Evolutionary conservation across 2,329 filamentous ascomycete species (phyloP).

Genomic region (Curvularia sp.): DNA sequence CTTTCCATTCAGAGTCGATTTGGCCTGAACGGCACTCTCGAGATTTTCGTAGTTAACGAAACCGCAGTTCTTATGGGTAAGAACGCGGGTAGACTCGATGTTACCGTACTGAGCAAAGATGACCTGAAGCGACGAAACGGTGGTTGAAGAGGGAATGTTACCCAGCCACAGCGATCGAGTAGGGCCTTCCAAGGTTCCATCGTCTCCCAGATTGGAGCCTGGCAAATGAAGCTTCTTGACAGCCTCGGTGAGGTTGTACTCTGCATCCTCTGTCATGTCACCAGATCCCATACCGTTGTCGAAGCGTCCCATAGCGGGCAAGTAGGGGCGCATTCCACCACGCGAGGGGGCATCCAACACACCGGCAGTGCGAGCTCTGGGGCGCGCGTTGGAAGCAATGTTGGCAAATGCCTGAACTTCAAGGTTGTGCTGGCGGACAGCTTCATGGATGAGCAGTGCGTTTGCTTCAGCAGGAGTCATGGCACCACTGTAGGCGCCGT

Average conservation of each 20-base stretch:
- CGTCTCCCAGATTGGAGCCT: conserved; percentile 71
- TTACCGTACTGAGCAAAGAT: conserved; percentile 94
- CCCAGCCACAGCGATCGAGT: conserved; percentile 96
- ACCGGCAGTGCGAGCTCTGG: conserved; percentile 88
- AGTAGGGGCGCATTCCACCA: conserved; percentile 71
- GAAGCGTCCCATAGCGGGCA: conserved; percentile 61
- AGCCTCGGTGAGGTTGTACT: conserved; percentile 81
- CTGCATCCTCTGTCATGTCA: conserved; percentile 78
- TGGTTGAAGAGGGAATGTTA: conserved; percentile 96
- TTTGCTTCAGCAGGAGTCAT: conserved; percentile 67
- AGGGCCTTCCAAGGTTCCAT: conserved; percentile 82
- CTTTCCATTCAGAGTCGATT: conserved; percentile 88
- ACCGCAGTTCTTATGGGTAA: conserved; percentile 98
- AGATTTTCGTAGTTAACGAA: conserved; percentile 97
- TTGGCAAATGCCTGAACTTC: conserved; percentile 92
- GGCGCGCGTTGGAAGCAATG: conserved; percentile 80
- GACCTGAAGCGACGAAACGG: conserved; percentile 89
- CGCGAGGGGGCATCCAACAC: conserved; percentile 80
- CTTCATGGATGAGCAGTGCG: conserved; percentile 68
- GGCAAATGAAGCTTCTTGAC: conserved; percentile 73
- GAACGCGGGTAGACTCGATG: conserved; percentile 87
- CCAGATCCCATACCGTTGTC: conserved; percentile 77
- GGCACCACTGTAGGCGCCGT: conserved; percentile 65
- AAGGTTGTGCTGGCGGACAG: conserved; percentile 88
- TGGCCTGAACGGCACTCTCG: conserved; percentile 89